A percentile compares a stretch with the other conserved stretches of the same genome.
These are phyloP conservation scores for Aspergillus pseudoviridinutans DNA, from an alignment of 2,329 filamentous ascomycete genomes.

Conservation along the genomic window DNA sequence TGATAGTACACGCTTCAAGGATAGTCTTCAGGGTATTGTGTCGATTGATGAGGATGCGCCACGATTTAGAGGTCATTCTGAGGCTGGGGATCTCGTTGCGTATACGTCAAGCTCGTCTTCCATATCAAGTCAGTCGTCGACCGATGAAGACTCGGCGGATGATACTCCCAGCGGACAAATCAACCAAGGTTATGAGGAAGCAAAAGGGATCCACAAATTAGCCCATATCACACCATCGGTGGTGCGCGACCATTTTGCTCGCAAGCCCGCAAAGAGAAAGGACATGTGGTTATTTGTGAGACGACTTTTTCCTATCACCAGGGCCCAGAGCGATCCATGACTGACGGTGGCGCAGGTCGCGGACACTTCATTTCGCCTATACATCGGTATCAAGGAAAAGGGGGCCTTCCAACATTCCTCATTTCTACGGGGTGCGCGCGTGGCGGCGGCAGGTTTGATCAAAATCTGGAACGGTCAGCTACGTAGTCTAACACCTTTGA, in stretches of 20 bases:
- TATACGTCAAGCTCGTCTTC: slow-evolving; percentile 24
- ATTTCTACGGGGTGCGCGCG: slow-evolving; percentile 77
- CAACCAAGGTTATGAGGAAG: slow-evolving; percentile 58
- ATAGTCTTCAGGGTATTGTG: slow-evolving; percentile 73
- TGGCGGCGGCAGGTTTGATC: slow-evolving; percentile 78
- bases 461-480: slow-evolving; percentile 78
- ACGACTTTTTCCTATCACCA: not conserved
- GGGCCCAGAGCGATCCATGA: not conserved
- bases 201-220: slow-evolving; percentile 58
- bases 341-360: slow-evolving; percentile 32
- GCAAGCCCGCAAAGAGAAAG: slow-evolving; percentile 69
- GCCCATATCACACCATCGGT: slow-evolving; percentile 67
- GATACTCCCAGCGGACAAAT: slow-evolving; percentile 55
- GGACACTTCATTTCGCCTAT: slow-evolving; percentile 74
- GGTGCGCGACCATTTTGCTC: slow-evolving; percentile 72
- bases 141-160: slow-evolving; percentile 6
- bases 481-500: slow-evolving; percentile 63
- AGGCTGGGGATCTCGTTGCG: slow-evolving; percentile 17
- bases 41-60: slow-evolving; percentile 58
- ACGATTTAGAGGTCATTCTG: slow-evolving; percentile 41
- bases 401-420: slow-evolving; percentile 89
- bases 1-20: slow-evolving; percentile 63
- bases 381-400: slow-evolving; percentile 84
- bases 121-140: not conserved
- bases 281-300: slow-evolving; percentile 87